phyloP scores from a whole-genome alignment of 306 rosid genomes.

The cucumber (Cucumis sativus) region DNA sequence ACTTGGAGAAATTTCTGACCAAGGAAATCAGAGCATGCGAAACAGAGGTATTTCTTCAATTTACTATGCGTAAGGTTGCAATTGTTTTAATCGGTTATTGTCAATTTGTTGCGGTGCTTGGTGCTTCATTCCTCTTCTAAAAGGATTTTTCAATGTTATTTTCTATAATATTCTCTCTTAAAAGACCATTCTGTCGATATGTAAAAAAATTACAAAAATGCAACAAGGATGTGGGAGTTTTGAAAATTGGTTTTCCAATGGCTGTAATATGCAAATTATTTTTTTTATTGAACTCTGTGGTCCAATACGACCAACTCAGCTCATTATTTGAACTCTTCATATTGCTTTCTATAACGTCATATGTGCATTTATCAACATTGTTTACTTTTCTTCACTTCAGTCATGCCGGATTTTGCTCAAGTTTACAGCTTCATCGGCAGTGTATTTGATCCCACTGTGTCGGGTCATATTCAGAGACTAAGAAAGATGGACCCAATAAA shows the following conservation, averaged over 20 bases:
- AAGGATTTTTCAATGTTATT: neutral
- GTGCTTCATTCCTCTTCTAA: too few species aligned
- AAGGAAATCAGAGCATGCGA: slow-evolving; percentile 20
- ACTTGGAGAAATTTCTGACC: slow-evolving; percentile 28
- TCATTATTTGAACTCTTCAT: neutral
- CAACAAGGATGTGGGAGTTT: neutral
- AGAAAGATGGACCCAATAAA: slow-evolving; percentile 76
- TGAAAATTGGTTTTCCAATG: neutral
- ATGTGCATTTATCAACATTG: neutral
- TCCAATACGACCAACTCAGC: neutral
- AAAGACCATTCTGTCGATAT: neutral
- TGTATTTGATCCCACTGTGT: slow-evolving; percentile 60
- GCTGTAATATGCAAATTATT: neutral
- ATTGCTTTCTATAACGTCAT: neutral
- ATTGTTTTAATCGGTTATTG: neutral
- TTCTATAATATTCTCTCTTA: neutral
- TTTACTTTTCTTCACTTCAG: slow-evolving; percentile 23
- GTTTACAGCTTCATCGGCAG: slow-evolving; percentile 76
- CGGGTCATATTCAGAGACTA: slow-evolving; percentile 56
- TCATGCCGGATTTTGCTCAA: slow-evolving; percentile 73
- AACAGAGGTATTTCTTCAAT: slow-evolving; percentile 31
- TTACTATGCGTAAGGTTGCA: neutral
- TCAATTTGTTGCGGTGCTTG: neutral
- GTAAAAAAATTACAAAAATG: neutral
- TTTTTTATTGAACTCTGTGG: neutral